Evolutionary conservation across 441 rosid genomes (phyloP), one percentile per base, ranked within the genome.

Genomic region (Breynia disticha): DNA sequence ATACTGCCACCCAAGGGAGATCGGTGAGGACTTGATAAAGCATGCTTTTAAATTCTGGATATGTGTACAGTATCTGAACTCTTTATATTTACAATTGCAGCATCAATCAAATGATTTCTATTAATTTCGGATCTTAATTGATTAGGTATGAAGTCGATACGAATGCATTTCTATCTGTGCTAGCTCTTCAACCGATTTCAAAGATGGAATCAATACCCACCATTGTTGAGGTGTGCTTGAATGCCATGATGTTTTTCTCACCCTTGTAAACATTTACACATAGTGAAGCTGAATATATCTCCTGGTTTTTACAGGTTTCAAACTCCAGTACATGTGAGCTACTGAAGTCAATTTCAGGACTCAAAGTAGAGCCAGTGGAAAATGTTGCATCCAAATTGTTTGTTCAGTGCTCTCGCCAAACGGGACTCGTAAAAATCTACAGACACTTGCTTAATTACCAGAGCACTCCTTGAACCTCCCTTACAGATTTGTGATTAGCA

Each of bases 341-440:
- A 61, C 65, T 91, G 58, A 88, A 91, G 71, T 84, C 95, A 42
- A 79, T 91, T 58, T 77, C 83, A 12, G 95, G 95, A 62, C 45
- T 91, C 76, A 86, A 82, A 76, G 84, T 91, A 57, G 91, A 76
- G 68, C 95, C 97, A 6, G 90, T 91, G 41, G 98, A 91, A 73
- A 88, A 81, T 62, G 91, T 81, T 32, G 78, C 95, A 20, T 86
- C 98, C 67, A 91, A 91, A 72, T 79, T 91, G 69, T 84, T 91
- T 72, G 98, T 91, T 65, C 98, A 91, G 58, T 91, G 98, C 70
- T 91, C 95, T 63, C 87, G 98, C 54, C 98, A 91, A 65, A 76
- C 78, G 53, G 87, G 94, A 48, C 89, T 91, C 53, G 79, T 86
- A 76, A 91, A 88, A 80, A 91, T 91, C 67, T 91, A 91, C 72